phyloP scores from a whole-genome alignment of 225 moss, liverwort and hornwort genomes.

The Ulota crispa region DNA sequence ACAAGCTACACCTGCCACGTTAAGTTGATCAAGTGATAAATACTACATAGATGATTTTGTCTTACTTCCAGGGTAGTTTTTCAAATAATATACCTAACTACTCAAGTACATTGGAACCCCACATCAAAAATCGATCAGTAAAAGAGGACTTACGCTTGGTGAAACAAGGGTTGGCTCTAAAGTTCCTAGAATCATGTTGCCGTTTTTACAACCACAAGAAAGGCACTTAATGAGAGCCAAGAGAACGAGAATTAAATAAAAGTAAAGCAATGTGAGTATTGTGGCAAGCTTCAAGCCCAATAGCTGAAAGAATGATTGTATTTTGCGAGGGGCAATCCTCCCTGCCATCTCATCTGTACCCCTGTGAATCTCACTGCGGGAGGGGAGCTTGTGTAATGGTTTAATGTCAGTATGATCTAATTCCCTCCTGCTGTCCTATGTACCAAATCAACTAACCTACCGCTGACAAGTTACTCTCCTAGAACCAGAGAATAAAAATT shows the following conservation, averaged over 20 bases:
- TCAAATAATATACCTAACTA: too few relatives aligned
- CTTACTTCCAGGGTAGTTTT: too few relatives aligned
- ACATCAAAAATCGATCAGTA: background rate
- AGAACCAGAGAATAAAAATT: slow-evolving; percentile 18
- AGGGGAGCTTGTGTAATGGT: slow-evolving; percentile 9
- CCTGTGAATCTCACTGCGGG: slow-evolving; percentile 16
- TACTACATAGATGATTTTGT: too few relatives aligned
- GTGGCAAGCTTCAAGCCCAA: slow-evolving; percentile 36
- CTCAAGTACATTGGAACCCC: background rate
- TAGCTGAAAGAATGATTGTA: slow-evolving; percentile 48
- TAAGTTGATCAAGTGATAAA: too few relatives aligned
- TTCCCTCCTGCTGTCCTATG: slow-evolving; percentile 30
- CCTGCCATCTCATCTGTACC: slow-evolving; percentile 32
- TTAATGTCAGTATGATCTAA: slow-evolving; percentile 26
- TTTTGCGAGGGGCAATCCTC: slow-evolving; percentile 30
- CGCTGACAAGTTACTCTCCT: slow-evolving; percentile 20
- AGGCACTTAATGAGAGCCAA: background rate
- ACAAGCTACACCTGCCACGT: too few relatives aligned
- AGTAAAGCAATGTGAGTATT: slow-evolving; percentile 9
- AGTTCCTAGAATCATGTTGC: background rate
- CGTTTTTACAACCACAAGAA: background rate
- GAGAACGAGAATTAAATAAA: slow-evolving; percentile 11
- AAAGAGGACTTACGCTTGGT: background rate
- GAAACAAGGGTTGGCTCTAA: background rate
- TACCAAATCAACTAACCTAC: slow-evolving; percentile 46